Conservation (phyloP, 2,329 filamentous ascomycete genomes). For the Exophiala alcalophila region DNA sequence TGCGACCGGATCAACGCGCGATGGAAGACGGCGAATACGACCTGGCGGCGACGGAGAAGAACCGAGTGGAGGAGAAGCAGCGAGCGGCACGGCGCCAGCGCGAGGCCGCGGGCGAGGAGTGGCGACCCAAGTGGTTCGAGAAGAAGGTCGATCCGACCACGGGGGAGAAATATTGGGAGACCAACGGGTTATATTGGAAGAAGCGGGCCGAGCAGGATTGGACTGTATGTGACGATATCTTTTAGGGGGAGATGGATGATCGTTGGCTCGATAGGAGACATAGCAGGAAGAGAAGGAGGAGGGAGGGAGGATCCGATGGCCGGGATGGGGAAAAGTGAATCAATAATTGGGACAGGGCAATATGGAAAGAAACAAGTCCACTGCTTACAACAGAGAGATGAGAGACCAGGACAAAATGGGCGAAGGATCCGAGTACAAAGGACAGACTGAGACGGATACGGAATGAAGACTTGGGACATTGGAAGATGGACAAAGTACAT, state of each 20-base stretch:
- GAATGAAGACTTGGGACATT: too few relatives aligned
- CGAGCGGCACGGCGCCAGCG: conserved; percentile 68
- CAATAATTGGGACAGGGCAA: neutral
- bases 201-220: conserved; percentile 62
- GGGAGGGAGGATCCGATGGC: neutral
- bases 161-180: conserved; percentile 86
- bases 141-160: conserved; percentile 72
- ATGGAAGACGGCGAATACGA: conserved; percentile 99
- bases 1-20: conserved; percentile 88
- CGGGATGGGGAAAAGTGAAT: neutral
- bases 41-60: conserved; percentile 88
- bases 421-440: too few relatives aligned
- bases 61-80: conserved; percentile 88
- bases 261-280: neutral
- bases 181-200: conserved; percentile 85
- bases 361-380: too few relatives aligned
- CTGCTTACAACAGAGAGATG: too few relatives aligned
- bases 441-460: too few relatives aligned
- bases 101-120: conserved; percentile 77
- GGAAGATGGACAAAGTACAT: too few relatives aligned
- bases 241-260: conserved; percentile 39
- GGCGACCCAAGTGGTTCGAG: conserved; percentile 79
- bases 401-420: too few relatives aligned
- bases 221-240: conserved; percentile 73
- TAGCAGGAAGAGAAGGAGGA: neutral